phyloP scores from a whole-genome alignment of 345 rosid genomes.

The Populus ilicifolia region DNA sequence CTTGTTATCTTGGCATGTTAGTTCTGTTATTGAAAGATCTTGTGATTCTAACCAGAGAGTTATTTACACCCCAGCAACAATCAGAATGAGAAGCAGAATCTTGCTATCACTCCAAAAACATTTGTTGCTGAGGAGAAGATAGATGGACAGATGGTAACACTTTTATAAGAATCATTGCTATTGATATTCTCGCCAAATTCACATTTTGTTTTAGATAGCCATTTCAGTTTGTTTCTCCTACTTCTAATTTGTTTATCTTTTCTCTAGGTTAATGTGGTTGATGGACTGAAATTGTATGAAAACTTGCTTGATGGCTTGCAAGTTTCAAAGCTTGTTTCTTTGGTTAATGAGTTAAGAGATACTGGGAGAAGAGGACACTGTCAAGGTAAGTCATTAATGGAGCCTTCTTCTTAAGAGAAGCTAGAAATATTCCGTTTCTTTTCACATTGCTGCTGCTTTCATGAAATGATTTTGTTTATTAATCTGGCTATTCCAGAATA shows the following conservation, averaged over 20 bases:
- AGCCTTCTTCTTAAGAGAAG: not conserved
- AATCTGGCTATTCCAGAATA: not conserved
- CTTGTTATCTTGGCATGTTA: not conserved
- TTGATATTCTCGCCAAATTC: not conserved
- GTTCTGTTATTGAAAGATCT: not conserved
- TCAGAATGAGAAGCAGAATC: constrained; percentile 44
- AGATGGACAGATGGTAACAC: constrained; percentile 68
- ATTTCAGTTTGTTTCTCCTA: not conserved
- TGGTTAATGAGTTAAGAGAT: constrained; percentile 67
- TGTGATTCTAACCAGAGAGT: constrained; percentile 38
- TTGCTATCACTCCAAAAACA: constrained; percentile 43
- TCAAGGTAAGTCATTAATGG: constrained; percentile 60
- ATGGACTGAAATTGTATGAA: constrained; percentile 78
- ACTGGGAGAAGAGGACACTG: constrained; percentile 74
- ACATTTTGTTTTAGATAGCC: not conserved
- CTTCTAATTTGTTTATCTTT: constrained; percentile 10
- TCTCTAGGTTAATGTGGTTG: constrained; percentile 82
- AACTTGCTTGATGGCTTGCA: constrained; percentile 49
- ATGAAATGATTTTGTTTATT: not conserved
- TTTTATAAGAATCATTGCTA: constrained; percentile 7
- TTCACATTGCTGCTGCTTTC: not conserved
- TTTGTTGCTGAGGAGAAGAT: constrained; percentile 57
- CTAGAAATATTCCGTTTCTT: not conserved
- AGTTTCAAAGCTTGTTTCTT: constrained; percentile 60
- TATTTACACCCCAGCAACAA: constrained; percentile 30